These are phyloP conservation scores for Leucoagaricus sp. DNA, from an alignment of 1,284 basidiomycete species.

Conservation along the genomic window DNA sequence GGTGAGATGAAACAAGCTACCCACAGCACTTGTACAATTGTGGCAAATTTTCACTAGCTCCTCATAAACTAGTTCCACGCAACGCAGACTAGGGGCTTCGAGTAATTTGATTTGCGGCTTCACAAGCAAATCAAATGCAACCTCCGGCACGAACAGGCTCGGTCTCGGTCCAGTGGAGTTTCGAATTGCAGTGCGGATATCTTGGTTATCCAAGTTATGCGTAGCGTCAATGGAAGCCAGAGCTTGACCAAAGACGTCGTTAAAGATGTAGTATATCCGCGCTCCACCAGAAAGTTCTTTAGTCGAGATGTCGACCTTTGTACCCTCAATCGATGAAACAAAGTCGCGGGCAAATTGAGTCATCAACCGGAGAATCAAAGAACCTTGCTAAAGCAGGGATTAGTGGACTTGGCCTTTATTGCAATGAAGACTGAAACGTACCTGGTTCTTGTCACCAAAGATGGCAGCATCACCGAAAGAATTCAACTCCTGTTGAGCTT, in stretches of 20 bases:
- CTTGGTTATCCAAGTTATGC: constrained; percentile 88
- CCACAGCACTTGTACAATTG: constrained; percentile 89
- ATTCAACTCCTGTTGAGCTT: constrained; percentile 97
- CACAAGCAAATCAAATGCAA: constrained; percentile 96
- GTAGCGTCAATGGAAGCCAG: constrained; percentile 91
- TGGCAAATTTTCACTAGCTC: constrained; percentile 99
- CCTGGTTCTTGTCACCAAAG: constrained; percentile 91
- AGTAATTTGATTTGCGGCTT: constrained; percentile 99
- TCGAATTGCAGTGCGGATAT: constrained; percentile 97
- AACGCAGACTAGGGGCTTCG: constrained; percentile 91
- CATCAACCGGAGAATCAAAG: constrained; percentile 93
- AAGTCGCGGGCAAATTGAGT: constrained; percentile 99
- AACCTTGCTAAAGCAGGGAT: constrained; percentile 63
- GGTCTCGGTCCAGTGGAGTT: constrained; percentile 98
- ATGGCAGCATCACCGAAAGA: constrained; percentile 94
- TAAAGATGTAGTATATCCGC: constrained; percentile 99
- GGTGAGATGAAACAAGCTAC: constrained; percentile 24
- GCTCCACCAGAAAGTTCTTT: constrained; percentile 99
- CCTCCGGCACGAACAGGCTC: constrained; percentile 95
- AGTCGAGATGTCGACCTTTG: constrained; percentile 95
- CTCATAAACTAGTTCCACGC: constrained; percentile 98
- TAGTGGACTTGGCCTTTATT: constrained; percentile 10
- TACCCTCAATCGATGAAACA: constrained; percentile 96
- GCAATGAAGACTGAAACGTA: constrained; percentile 26
- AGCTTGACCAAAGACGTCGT: constrained; percentile 96